Evolutionary conservation across 2,329 filamentous ascomycete genomes (phyloP), one percentile per base, ranked within the genome.

Genomic region (Cercospora citrullina): DNA sequence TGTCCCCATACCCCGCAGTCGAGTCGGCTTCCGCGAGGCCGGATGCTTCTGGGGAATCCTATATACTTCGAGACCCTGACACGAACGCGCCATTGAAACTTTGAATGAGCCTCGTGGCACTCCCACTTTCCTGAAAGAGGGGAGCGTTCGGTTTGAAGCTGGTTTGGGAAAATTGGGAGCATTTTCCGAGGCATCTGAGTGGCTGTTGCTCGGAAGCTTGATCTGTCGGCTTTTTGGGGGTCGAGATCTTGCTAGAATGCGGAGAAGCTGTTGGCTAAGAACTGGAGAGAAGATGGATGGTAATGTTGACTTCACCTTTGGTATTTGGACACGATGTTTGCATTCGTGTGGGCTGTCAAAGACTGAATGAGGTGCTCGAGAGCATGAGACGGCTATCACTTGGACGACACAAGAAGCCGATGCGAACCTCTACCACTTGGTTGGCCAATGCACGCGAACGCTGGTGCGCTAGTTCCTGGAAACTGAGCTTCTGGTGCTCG

Each of bases 1-100:
- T 31, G 18, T n/a, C 18, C 18, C 31, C 55, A 59, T 59, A 59
- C 55, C 55, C 55, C 55, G 55, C 55, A 59, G 28, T 36, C 55
- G 55, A 59, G 16, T 59, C 55, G 55, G 28, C 28, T 59, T 59
- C 55, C 55, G 55, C 55, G 55, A 59, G 55, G 30, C 55, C 55
- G 55, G 55, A 48, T 48, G 36, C 36, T 42, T 16, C 26, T 42
- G 7, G 36, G n/a, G 36, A 42, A 48, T 48, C 45, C 45, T 48
- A n/a, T n/a, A n/a, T n/a, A 18, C 45, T 48, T 23, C 45, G 9
- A 48, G 45, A 48, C 45, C 45, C 45, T 48, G 45, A 12, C 16
- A 23, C 45, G 45, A 48, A 1, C 45, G 45, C 45, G 45, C 45
- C 45, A 12, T 23, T 48, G 45, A 48, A 48, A 48, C 45, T 48